Conservation (phyloP, 2,329 filamentous ascomycete genomes). For the Cyphellophora attinorum region DNA sequence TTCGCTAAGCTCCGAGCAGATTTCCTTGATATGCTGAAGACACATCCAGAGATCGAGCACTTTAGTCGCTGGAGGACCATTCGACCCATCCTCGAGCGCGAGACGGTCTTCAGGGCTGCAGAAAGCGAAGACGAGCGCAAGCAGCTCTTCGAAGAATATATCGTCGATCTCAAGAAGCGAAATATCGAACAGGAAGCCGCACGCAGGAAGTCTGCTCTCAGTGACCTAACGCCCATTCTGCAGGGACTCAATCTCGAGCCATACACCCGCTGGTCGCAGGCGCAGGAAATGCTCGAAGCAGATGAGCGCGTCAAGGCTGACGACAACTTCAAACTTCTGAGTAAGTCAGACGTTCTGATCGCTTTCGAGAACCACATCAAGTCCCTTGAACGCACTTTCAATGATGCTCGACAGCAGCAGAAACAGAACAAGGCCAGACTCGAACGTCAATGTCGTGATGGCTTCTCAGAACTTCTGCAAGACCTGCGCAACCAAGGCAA, state of each 20-base stretch:
- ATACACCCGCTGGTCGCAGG: constrained; percentile 90
- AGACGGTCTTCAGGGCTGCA: constrained; percentile 90
- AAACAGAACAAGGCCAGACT: constrained; percentile 71
- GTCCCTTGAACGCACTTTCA: constrained; percentile 78
- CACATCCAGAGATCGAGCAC: constrained; percentile 92
- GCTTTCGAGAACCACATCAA: constrained; percentile 96
- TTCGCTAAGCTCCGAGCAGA: constrained; percentile 84
- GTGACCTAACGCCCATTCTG: constrained; percentile 69
- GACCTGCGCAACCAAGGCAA: constrained; percentile 67
- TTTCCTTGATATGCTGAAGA: constrained; percentile 91
- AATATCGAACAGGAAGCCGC: constrained; percentile 66
- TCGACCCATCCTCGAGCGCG: constrained; percentile 83
- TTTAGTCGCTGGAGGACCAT: constrained; percentile 97
- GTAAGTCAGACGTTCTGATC: constrained; percentile 79
- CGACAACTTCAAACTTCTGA: constrained; percentile 76
- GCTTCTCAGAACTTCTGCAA: constrained; percentile 62
- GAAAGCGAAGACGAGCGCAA: constrained; percentile 79
- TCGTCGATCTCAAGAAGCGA: constrained; percentile 69
- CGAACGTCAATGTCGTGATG: constrained; percentile 79
- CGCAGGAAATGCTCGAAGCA: constrained; percentile 69
- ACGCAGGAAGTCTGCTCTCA: constrained; percentile 70
- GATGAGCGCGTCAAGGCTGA: constrained; percentile 70
- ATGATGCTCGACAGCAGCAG: constrained; percentile 79
- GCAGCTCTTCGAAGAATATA: constrained; percentile 89
- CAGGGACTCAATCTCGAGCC: constrained; percentile 76